Evolutionary conservation across 2,329 filamentous ascomycete species (phyloP), one percentile per base, ranked within the genome.

Genomic region (Exophiala xenobiotica): DNA sequence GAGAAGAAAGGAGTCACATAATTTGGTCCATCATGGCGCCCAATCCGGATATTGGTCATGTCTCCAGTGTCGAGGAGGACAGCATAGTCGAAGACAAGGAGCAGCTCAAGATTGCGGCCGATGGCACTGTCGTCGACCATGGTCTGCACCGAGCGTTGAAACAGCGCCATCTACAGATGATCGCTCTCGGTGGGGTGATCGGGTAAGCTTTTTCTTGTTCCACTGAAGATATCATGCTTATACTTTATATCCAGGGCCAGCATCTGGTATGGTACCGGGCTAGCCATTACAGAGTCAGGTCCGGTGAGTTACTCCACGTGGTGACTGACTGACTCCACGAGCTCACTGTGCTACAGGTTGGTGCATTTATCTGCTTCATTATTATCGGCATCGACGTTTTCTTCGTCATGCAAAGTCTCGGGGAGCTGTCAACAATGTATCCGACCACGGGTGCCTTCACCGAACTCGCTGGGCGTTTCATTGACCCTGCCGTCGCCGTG

Each of bases 181-280:
- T 61, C 12, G 61, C 56, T 2, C 42, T 63, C 11, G 58, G 58
- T 20, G 57, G 60, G 9, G 52, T 59, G 18, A 61, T 62, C 26
- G 57, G 61, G 33, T 80, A 0, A 81, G 82, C 63, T 68, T 81
- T 6, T 75, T 75, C 40, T 76, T 2, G 78, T 78, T 31, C 78
- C 78, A 2, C 68, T 78, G 22, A 41, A n/a, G 12, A 16, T 29
- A 20, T 35, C 26, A 18, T 27, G 37, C 39, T 44, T 12, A 45
- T 16, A 9, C 18, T 20, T 12, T 33, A 14, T 45, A n/a, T 29
- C 9, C 38, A 49, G 48, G 3, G 40, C 48, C n/a, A 45, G 49
- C 29, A 52, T 38, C 19, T 52, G 26, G 26, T 52, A 52, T 33
- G 49, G 38, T 16, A 41, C 38, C 2, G 49, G 49, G 4, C 14